Evolutionary conservation across 257 asterid species (phyloP), one percentile per base, ranked within the genome.

Genomic region (Paraleonurus japonicus): DNA sequence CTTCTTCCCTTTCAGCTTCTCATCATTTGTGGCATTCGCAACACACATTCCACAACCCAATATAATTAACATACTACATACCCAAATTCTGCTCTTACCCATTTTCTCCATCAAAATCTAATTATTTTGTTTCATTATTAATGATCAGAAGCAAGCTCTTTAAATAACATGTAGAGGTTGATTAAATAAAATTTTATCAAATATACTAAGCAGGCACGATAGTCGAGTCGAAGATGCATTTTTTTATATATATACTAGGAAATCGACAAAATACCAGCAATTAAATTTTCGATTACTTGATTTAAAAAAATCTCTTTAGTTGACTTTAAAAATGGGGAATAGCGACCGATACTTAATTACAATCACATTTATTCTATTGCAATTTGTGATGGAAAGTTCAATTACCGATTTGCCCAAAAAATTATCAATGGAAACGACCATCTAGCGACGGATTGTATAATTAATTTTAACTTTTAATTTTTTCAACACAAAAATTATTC

Each of bases 1-100:
- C 82, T 72, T 73, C 74, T 75, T 69, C 66, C 20, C 50, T 2
- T 60, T 57, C 32, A 1, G 8, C 5, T 2, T 87, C 8, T 4
- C 80, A 81, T 82, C 87, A 26, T 59, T 27, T 15, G 19, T 23
- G 9, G 43, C 65, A n/a, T n/a, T n/a, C n/a, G n/a, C n/a, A 1
- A 4, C 65, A 27, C 23, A 59, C 9, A 59, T 13, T 32, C 22
- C 39, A 59, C 35, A 30, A 0, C 65, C 22, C 65, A 59, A 27
- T 5, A 59, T 59, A 4, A 59, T 2, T 16, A 27, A 59, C 4
- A 27, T 4, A 28, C 9, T n/a, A 2, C 13, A 59, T 0, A 28
- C 35, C 65, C 65, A 59, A 15, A 59, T 59, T 59, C 13, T 27
- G 65, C 17, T 28, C 22, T 27, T 59, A 2, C 65, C 41, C 65